phyloP scores from a whole-genome alignment of 2,329 filamentous ascomycete genomes.

The Penicillium thymicola region DNA sequence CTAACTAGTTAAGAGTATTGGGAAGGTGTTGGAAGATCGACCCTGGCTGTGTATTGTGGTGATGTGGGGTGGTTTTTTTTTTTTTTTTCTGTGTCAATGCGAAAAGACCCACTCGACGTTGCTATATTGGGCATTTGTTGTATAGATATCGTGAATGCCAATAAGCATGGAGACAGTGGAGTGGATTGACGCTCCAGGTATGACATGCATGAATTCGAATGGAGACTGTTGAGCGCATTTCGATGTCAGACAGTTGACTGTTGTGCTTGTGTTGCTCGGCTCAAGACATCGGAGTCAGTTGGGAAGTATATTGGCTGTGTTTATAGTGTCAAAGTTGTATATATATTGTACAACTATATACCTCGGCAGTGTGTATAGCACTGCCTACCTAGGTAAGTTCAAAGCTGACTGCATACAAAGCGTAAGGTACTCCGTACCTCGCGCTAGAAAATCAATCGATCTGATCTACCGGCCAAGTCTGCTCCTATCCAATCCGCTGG shows the following conservation, averaged over 20 bases:
- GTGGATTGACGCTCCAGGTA: slow-evolving; percentile 13
- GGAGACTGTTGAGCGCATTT: slow-evolving; percentile 8
- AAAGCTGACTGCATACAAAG: slow-evolving; percentile 2
- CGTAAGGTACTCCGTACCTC: slow-evolving; percentile 6
- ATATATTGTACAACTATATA: too few species aligned
- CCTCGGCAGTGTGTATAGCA: background rate
- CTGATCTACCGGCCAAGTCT: slow-evolving; percentile 9
- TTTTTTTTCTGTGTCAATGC: background rate
- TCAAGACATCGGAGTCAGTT: background rate
- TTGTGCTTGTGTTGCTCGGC: slow-evolving; percentile 11
- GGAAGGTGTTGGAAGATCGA: background rate
- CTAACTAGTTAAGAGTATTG: background rate
- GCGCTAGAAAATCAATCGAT: slow-evolving; percentile 3
- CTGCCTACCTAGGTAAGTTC: background rate
- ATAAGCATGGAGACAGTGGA: background rate
- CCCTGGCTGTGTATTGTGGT: slow-evolving; percentile 6
- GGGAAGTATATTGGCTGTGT: background rate
- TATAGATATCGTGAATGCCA: background rate
- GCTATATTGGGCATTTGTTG: background rate
- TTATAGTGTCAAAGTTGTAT: background rate
- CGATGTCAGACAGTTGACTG: slow-evolving; percentile 1
- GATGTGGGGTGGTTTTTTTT: slow-evolving; percentile 2
- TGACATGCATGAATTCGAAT: slow-evolving; percentile 23
- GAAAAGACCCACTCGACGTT: background rate
- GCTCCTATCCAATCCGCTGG: slow-evolving; percentile 7